Conservation (phyloP, 352 stramenopile species). For the Phytophthora pseudosyringae region DNA sequence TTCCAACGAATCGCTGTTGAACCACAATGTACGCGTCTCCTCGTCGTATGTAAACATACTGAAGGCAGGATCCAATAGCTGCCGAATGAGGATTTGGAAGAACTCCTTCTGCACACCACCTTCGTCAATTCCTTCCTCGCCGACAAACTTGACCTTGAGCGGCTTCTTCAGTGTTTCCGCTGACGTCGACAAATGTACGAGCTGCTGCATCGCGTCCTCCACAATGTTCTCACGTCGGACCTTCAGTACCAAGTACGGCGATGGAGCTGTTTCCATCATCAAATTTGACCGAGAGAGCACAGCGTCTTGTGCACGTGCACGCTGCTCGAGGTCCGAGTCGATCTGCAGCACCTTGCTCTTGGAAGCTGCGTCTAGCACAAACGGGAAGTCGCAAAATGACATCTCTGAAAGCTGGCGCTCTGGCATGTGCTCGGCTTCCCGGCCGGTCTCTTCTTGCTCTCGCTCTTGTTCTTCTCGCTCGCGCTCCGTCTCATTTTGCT, state of each 20-base stretch:
- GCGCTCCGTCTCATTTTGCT: slow-evolving; percentile 22
- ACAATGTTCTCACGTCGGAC: slow-evolving; percentile 80
- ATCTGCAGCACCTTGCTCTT: slow-evolving; percentile 82
- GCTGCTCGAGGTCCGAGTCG: slow-evolving; percentile 79
- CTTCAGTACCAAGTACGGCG: slow-evolving; percentile 69
- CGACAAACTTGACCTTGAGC: slow-evolving; percentile 86
- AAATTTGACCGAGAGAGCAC: slow-evolving; percentile 49
- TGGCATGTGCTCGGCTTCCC: slow-evolving; percentile 31
- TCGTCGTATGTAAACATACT: slow-evolving; percentile 86
- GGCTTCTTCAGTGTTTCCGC: slow-evolving; percentile 79
- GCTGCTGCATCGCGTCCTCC: slow-evolving; percentile 73
- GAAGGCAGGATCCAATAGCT: slow-evolving; percentile 76
- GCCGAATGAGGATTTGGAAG: slow-evolving; percentile 82
- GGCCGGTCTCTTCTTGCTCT: slow-evolving; percentile 21
- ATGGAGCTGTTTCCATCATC: slow-evolving; percentile 33
- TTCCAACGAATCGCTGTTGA: slow-evolving; percentile 85
- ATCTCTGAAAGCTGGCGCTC: slow-evolving; percentile 76
- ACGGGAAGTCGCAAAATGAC: slow-evolving; percentile 85
- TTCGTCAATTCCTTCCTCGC: slow-evolving; percentile 84
- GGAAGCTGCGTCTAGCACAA: slow-evolving; percentile 80
- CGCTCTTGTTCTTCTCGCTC: slow-evolving; percentile 25
- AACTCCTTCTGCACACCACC: slow-evolving; percentile 85
- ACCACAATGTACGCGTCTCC: slow-evolving; percentile 75
- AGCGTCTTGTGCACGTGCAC: slow-evolving; percentile 59
- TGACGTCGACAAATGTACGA: slow-evolving; percentile 58